Conservation (phyloP, 2,329 filamentous ascomycete species). For the Dryadomyces quercivorus region DNA sequence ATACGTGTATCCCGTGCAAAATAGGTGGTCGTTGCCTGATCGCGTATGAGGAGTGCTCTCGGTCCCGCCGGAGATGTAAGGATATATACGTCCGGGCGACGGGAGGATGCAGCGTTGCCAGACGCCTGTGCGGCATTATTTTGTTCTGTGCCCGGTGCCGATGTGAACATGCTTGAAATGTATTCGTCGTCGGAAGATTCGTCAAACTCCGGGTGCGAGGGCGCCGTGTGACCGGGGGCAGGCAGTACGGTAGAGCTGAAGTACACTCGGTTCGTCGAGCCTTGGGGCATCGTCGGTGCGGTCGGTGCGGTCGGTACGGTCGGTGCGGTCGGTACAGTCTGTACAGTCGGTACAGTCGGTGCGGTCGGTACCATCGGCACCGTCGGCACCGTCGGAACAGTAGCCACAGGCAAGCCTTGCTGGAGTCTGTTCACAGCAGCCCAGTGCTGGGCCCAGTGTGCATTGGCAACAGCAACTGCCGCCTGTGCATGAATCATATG, state of each 20-base stretch:
- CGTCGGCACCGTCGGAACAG: not conserved
- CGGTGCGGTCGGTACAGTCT: too few relatives aligned
- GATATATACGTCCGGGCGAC: conserved; percentile 43
- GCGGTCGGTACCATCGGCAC: not conserved
- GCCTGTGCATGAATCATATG: not conserved
- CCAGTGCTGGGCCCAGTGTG: not conserved
- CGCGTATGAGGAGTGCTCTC: conserved; percentile 43
- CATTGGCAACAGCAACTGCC: not conserved
- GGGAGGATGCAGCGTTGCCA: conserved; percentile 12
- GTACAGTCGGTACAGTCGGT: not conserved
- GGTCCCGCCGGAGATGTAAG: conserved; percentile 48
- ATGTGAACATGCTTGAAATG: too few relatives aligned
- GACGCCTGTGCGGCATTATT: conserved; percentile 13
- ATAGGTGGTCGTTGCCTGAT: conserved; percentile 33
- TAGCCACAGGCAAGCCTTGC: not conserved
- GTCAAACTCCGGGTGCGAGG: not conserved
- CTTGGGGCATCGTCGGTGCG: too few relatives aligned
- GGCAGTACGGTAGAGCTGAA: not conserved
- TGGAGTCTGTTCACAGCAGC: not conserved
- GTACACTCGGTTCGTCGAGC: not conserved
- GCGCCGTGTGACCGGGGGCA: not conserved
- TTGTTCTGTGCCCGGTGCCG: too few relatives aligned
- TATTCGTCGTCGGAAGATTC: not conserved
- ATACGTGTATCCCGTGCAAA: not conserved
- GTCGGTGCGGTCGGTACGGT: too few relatives aligned